These are phyloP conservation scores for Prosopis cineraria DNA, from an alignment of 306 rosid species.

Conservation along the genomic window DNA sequence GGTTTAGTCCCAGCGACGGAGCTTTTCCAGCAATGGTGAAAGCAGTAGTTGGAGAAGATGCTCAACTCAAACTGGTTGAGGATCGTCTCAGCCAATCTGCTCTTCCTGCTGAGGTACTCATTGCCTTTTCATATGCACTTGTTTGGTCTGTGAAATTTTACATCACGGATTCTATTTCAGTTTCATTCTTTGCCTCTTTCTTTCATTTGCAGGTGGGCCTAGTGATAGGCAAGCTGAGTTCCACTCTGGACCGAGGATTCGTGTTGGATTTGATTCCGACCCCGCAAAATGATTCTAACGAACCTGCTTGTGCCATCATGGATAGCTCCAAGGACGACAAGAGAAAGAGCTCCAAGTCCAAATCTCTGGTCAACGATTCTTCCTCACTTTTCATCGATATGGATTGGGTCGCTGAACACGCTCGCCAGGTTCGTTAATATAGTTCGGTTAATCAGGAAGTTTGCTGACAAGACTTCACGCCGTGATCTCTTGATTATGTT, in stretches of 20 bases:
- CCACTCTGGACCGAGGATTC: conserved; percentile 72
- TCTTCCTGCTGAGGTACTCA: conserved; percentile 56
- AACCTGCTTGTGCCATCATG: conserved; percentile 57
- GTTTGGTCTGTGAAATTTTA: neutral
- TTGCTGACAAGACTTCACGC: neutral
- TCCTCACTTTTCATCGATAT: conserved; percentile 65
- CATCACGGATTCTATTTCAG: neutral
- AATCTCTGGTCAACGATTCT: conserved; percentile 57
- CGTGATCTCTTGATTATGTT: neutral
- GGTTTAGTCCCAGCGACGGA: neutral
- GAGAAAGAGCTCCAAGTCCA: conserved; percentile 66
- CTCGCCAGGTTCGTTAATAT: conserved; percentile 68
- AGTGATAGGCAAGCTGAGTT: conserved; percentile 73
- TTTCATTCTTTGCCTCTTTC: neutral
- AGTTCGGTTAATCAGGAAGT: neutral
- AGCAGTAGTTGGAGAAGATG: conserved; percentile 83
- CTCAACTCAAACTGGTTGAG: conserved; percentile 64
- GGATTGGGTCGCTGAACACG: conserved; percentile 94
- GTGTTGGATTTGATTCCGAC: conserved; percentile 79
- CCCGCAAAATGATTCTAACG: conserved; percentile 72
- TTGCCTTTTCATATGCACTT: conserved; percentile 3
- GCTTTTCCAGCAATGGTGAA: conserved; percentile 63
- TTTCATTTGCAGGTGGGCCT: conserved; percentile 69
- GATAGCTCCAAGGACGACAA: conserved; percentile 60
- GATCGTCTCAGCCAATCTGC: conserved; percentile 72